Base-by-base conservation (phyloP, 441 rosid genomes). In the Corymbia citriodora region DNA sequence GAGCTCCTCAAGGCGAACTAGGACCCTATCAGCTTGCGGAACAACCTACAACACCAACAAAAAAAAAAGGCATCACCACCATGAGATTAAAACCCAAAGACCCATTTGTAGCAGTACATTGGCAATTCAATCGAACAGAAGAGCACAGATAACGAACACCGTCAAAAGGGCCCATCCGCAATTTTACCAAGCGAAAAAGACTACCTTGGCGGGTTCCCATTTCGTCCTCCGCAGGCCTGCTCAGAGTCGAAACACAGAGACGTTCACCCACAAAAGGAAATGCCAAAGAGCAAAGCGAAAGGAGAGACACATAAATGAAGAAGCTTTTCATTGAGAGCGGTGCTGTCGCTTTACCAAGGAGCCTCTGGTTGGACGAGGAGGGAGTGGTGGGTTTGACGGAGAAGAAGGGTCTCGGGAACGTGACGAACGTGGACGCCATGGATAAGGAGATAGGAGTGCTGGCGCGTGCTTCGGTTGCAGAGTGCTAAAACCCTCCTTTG, bases 11-110 rank as follows among this genome's bases (percentile, higher is more conserved):
- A 98, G 99, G 89, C 98, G 99, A 90, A 97, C 93, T 55, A 98
- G 97, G 88, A 97, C 99, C 90, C 99, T 96, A 87, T 96, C 99
- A 93, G 98, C 97, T 92, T 97, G 99, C 59, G 99, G 99, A 94
- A 94, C 98, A 90, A 97, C 99, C 99, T 97, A 90, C 63, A 92
- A 90, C 54, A 12, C 86, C 90, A 55, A 36, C 29, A 17, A 65
- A 49, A 89, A 70, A 53, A 40, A 5, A 40, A 40, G 45, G 5
- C 45, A 40, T n/a, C 29, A 87, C 15, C 40, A 82, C 25, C 6
- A 31, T 36, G 68, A 23, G 4, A 92, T 33, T 25, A 21, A 85
- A 65, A 54, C n/a, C 15, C 10, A 10, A 63, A 70, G 92, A 87
- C 91, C 27, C 57, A 36, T 82, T 45, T 50, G 49, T 9, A 40